A percentile compares a stretch with the other conserved stretches of the same genome.
Evolutionary conservation across 1,284 basidiomycete species (phyloP).

Genomic region (Xerocomus amazonicus): DNA sequence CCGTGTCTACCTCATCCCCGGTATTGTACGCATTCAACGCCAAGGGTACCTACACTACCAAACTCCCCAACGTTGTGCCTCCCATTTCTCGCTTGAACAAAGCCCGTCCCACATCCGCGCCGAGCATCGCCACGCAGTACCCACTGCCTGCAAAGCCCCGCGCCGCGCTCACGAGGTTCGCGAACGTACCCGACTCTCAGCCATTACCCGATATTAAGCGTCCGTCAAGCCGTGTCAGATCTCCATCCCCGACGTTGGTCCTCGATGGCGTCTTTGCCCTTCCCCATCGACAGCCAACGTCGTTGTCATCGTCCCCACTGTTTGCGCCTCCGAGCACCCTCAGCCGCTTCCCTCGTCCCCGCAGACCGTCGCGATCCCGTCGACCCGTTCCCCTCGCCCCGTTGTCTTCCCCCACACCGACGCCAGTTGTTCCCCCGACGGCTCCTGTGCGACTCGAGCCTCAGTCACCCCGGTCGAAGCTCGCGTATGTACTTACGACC

Average conservation of each 20-base stretch:
- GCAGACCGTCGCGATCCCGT: conserved; percentile 1
- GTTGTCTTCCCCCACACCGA: not conserved
- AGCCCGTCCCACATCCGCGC: not conserved
- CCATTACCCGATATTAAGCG: not conserved
- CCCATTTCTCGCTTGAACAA: not conserved
- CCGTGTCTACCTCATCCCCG: conserved; percentile 12
- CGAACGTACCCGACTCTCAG: not conserved
- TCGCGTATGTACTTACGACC: conserved; percentile 16
- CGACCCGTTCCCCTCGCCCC: not conserved
- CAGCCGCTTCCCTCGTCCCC: conserved; percentile 5
- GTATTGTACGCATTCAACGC: conserved; percentile 5
- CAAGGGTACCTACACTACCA: conserved; percentile 13
- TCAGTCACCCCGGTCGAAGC: conserved; percentile 24
- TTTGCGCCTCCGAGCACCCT: not conserved
- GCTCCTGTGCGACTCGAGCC: not conserved
- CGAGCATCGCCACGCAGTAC: not conserved
- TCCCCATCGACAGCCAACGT: not conserved
- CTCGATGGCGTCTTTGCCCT: conserved; percentile 25
- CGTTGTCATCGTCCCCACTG: not conserved
- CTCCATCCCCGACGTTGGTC: conserved; percentile 17
- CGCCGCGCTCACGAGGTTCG: not conserved
- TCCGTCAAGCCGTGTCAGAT: not conserved
- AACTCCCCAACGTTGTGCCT: conserved; percentile 11
- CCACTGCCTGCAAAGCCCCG: not conserved
- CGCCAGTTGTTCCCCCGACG: not conserved